Percentiles rank a stretch among this genome's conserved stretches.
These are phyloP conservation scores for Westerdykella aurantiaca DNA, from an alignment of 2,329 filamentous ascomycete genomes.

Conservation along the genomic window DNA sequence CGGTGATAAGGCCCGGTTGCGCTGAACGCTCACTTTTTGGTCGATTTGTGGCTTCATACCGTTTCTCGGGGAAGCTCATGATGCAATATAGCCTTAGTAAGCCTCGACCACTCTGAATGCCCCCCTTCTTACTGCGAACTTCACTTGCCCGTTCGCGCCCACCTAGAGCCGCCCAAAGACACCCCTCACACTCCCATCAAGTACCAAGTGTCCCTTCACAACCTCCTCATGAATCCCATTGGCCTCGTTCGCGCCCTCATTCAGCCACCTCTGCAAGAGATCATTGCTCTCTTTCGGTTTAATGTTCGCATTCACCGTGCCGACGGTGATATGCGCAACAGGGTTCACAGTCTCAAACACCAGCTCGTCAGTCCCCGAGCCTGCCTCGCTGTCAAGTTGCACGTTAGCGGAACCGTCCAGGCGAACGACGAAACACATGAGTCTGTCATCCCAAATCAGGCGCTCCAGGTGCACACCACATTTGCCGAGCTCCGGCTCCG, in stretches of 20 bases:
- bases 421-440: conserved; percentile 89
- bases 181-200: conserved; percentile 52
- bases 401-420: conserved; percentile 28
- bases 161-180: conserved; percentile 23
- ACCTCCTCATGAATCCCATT: conserved; percentile 51
- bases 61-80: too few species aligned
- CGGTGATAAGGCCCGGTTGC: too few species aligned
- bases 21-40: too few species aligned
- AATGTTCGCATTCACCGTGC: conserved; percentile 65
- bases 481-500: conserved; percentile 54
- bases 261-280: conserved; percentile 68
- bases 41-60: too few species aligned
- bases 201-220: conserved; percentile 50
- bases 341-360: conserved; percentile 62
- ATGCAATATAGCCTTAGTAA: too few species aligned
- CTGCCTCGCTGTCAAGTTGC: conserved; percentile 13
- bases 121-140: too few species aligned
- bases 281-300: conserved; percentile 96
- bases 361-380: conserved; percentile 43
- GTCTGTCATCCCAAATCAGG: conserved; percentile 73
- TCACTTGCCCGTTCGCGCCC: too few species aligned
- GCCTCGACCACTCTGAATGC: too few species aligned
- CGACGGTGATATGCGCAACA: conserved; percentile 83
- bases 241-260: conserved; percentile 48
- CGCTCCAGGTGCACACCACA: conserved; percentile 59